A percentile compares a stretch with the other conserved stretches of the same genome.
Conservation (phyloP, 768 basidiomycete species). For the Serpula lacrymans region DNA sequence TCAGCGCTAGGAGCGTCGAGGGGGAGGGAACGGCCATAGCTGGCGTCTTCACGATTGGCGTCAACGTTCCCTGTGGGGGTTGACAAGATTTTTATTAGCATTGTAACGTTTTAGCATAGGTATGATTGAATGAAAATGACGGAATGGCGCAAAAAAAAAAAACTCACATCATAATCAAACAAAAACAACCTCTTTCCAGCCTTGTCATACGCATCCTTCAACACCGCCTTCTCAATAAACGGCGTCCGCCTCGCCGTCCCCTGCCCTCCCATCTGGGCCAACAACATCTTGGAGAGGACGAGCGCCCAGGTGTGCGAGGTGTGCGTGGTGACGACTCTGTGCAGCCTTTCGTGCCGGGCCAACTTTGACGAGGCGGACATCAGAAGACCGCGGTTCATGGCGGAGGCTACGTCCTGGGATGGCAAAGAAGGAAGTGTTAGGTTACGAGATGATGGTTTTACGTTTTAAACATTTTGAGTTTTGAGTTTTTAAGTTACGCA, state of each 20-base stretch:
- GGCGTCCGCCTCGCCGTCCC: constrained; percentile 84
- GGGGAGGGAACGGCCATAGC: constrained; percentile 81
- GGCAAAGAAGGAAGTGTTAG: neutral
- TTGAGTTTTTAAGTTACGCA: constrained; percentile 44
- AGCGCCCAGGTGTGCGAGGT: constrained; percentile 96
- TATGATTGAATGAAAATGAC: constrained; percentile 5
- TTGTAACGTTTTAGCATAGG: constrained; percentile 1
- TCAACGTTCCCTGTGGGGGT: constrained; percentile 80
- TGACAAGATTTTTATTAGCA: too few relatives aligned
- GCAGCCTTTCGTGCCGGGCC: constrained; percentile 67
- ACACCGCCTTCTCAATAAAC: constrained; percentile 60
- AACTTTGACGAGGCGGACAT: constrained; percentile 81
- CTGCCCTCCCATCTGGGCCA: constrained; percentile 75
- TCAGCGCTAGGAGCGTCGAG: constrained; percentile 70
- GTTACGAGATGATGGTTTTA: neutral
- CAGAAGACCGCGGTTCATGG: constrained; percentile 82
- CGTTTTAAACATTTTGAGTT: neutral
- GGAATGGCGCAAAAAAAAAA: constrained; percentile 1
- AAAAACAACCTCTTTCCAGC: constrained; percentile 86
- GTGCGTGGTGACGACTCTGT: constrained; percentile 86
- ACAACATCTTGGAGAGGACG: constrained; percentile 82
- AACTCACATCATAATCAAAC: constrained; percentile 91
- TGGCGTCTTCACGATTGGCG: constrained; percentile 94
- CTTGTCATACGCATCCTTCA: constrained; percentile 57
- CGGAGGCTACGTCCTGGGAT: constrained; percentile 75